These are phyloP conservation scores for Calycina herbarum DNA, from an alignment of 2,329 filamentous ascomycete species.

Conservation along the genomic window DNA sequence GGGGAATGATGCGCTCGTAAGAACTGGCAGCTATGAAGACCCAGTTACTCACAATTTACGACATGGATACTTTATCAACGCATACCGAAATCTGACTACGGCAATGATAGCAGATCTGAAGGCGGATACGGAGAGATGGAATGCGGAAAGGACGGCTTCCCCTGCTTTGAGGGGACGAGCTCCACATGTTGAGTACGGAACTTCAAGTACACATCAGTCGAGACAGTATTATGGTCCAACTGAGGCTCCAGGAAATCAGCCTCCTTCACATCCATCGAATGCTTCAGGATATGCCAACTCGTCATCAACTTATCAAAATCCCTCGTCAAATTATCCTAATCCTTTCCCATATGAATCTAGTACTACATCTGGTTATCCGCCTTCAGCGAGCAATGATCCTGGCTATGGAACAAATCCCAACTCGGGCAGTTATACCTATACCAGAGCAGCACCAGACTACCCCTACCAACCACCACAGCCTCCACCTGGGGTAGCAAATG, in stretches of 20 bases:
- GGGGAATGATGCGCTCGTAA: slow-evolving; percentile 1
- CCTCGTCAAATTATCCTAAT: not conserved
- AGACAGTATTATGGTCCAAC: slow-evolving; percentile 5
- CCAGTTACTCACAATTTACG: not conserved
- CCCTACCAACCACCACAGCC: not conserved
- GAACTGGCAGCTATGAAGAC: not conserved
- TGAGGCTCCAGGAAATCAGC: not conserved
- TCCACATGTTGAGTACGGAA: not conserved
- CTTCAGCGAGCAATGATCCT: not conserved
- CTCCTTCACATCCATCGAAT: not conserved
- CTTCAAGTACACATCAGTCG: not conserved
- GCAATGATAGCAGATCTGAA: slow-evolving; percentile 7
- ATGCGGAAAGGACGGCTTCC: not conserved
- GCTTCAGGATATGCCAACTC: not conserved
- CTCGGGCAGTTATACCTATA: not conserved
- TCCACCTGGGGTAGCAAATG: not conserved
- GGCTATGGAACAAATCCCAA: not conserved
- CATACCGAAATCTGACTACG: not conserved
- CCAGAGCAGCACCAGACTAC: not conserved
- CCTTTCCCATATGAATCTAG: not conserved
- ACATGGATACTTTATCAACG: slow-evolving; percentile 5
- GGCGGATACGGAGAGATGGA: slow-evolving; percentile 4
- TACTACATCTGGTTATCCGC: not conserved
- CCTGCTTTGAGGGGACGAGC: not conserved
- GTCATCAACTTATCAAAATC: not conserved